Evolutionary conservation across 805 yeast species (phyloP).

Genomic region (Schwanniomyces polymorphus): DNA sequence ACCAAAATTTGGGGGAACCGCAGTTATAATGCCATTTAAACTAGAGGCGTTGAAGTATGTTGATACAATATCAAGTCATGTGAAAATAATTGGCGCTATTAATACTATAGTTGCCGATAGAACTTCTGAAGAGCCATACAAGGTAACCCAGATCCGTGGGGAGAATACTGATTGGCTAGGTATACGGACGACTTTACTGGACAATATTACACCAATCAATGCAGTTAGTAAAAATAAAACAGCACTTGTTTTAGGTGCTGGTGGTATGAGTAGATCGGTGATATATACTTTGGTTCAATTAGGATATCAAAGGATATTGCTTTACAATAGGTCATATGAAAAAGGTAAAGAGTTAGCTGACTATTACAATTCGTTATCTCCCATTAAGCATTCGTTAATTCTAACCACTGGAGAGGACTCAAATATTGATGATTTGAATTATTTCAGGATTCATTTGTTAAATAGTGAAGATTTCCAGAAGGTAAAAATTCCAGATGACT

Average conservation of each 20-base stretch:
- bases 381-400: conserved; percentile 1
- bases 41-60: conserved; percentile 10
- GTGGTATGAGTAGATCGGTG: conserved; percentile 15
- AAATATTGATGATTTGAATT: conserved; percentile 1
- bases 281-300: conserved; percentile 14
- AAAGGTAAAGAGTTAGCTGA: conserved; percentile 7
- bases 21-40: conserved; percentile 13
- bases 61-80: conserved; percentile 13
- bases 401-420: conserved; percentile 1
- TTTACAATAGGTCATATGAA: conserved; percentile 9
- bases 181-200: conserved; percentile 6
- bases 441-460: conserved; percentile 1
- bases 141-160: conserved; percentile 9
- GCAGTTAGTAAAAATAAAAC: conserved; percentile 10
- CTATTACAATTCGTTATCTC: conserved; percentile 9
- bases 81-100: conserved; percentile 12
- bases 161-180: conserved; percentile 19
- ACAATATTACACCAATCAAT: conserved; percentile 15
- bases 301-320: conserved; percentile 10
- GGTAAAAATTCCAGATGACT: conserved; percentile 1
- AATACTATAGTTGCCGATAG: conserved; percentile 12
- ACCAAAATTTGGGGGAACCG: conserved; percentile 15
- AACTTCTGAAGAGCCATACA: conserved; percentile 7
- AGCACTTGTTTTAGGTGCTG: conserved; percentile 16
- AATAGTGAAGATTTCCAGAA: not conserved